A percentile compares a stretch with the other conserved stretches of the same genome.
Evolutionary conservation across 495 filamentous ascomycete species (phyloP).

Genomic region (Wilcoxina mikolae): DNA sequence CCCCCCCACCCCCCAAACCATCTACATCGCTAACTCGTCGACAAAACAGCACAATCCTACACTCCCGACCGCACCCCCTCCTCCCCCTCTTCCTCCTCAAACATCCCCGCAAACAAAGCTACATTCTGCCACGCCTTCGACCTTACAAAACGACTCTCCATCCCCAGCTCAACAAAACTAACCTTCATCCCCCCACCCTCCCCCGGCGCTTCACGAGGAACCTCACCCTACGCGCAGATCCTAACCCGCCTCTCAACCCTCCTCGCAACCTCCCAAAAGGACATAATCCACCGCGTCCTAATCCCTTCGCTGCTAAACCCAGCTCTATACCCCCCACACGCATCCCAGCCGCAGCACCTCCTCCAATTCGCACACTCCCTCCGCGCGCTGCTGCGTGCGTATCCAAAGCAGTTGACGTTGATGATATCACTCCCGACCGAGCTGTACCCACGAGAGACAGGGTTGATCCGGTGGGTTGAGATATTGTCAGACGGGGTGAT

Average conservation of each 20-base stretch:
- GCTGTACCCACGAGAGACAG: conserved; percentile 63
- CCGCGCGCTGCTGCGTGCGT: conserved; percentile 53
- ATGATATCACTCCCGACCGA: conserved; percentile 68
- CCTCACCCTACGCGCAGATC: conserved; percentile 50
- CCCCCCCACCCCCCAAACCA: too few species aligned
- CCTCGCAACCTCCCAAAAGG: conserved; percentile 43
- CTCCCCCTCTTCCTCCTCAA: background rate
- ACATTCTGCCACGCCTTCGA: conserved; percentile 83
- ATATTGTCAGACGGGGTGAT: conserved; percentile 71
- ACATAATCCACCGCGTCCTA: conserved; percentile 62
- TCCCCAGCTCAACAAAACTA: conserved; percentile 42
- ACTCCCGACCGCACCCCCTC: background rate
- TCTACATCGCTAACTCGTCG: background rate
- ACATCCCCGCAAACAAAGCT: conserved; percentile 19
- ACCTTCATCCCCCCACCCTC: conserved; percentile 37
- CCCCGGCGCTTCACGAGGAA: background rate
- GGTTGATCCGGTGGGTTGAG: conserved; percentile 78
- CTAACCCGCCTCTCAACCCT: conserved; percentile 43
- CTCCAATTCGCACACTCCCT: conserved; percentile 75
- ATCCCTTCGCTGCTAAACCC: conserved; percentile 75
- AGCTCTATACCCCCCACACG: conserved; percentile 54
- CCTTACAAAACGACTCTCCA: conserved; percentile 62
- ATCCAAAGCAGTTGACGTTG: conserved; percentile 50
- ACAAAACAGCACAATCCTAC: background rate
- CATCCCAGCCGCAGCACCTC: conserved; percentile 52